phyloP scores from a whole-genome alignment of 148 eudicot species.

The Rhododendron vialii region DNA sequence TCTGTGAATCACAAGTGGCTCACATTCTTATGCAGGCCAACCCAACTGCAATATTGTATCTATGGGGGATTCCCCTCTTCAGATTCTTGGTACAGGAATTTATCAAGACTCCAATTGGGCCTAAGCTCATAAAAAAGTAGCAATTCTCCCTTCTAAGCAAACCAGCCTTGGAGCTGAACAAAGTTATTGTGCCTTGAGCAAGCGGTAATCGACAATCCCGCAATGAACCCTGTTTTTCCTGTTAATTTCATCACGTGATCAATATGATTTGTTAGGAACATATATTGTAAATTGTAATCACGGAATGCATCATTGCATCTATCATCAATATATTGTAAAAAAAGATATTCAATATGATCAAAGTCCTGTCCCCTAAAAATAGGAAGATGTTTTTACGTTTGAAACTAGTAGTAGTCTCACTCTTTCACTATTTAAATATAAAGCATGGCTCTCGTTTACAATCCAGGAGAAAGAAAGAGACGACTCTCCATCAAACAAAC shows the following conservation, averaged over 20 bases:
- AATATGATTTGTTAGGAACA: not conserved
- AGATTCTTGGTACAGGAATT: no score
- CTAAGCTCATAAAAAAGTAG: no score
- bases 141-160: slow-evolving; percentile 28
- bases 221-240: slow-evolving; percentile 8
- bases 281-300: no score
- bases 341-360: no score
- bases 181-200: slow-evolving; percentile 41
- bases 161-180: slow-evolving; percentile 53
- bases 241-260: not conserved
- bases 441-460: no score
- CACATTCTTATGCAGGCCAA: slow-evolving; percentile 82
- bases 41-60: slow-evolving; percentile 67
- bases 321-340: not conserved
- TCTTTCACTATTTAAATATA: no score
- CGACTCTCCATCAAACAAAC: no score
- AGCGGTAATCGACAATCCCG: slow-evolving; percentile 39
- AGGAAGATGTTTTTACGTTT: no score
- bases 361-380: no score
- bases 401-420: no score
- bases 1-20: slow-evolving; percentile 73
- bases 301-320: not conserved
- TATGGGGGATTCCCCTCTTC: not conserved
- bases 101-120: slow-evolving; percentile 36
- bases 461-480: no score